Base-by-base conservation (phyloP, 2,329 filamentous ascomycete genomes). In the Ascochyta fabae region DNA sequence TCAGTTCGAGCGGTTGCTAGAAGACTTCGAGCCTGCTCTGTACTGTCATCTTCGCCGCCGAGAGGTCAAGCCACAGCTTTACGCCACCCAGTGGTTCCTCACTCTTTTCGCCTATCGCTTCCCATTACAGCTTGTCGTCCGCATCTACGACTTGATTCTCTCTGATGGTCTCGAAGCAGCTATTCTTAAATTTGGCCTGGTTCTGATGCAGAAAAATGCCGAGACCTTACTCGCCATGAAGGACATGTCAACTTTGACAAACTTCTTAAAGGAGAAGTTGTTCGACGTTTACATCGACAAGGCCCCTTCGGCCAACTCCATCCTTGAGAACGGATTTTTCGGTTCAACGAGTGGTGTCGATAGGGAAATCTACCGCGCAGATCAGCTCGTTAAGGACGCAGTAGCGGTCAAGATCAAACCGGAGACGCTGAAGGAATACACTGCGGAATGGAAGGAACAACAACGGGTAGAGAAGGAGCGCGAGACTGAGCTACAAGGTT, bases 51-150 rank as follows among this genome's bases (percentile, higher is more conserved):
- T 99, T 52, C 90, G 91, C 69, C 88, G 95, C 55, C 87, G 90
- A 52, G 88, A 91, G 62, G 95, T 99, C 50, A 90, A 90, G 8
- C 90, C 95, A 0, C 92, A 96, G 71, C 83, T 99, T 8, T 99
- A 99, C 73, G 95, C 95, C 40, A 99, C 95, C 0, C 95, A 99
- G 75, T 99, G 95, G 95, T 99, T 99, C 77, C 84, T 99, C 45
- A 99, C 95, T 0, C 83, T 99, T n/a, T 99, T 99, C 72, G 92
- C 94, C 29, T 99, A 99, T 75, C 90, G 96, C 38, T 99, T 99
- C 75, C 95, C 95, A 8, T 83, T 99, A 7, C 95, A 99, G 72
- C 86, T 99, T 9, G 95, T 99, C 6, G 87, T 99, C 54, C 90
- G 95, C 29, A 96, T 99, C 46, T 99, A 98, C 76, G 95, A 99